Percentiles rank a stretch among this genome's conserved stretches.
Conservation (phyloP, 1,284 basidiomycete genomes). For the Stygiomarasmius scandens region DNA sequence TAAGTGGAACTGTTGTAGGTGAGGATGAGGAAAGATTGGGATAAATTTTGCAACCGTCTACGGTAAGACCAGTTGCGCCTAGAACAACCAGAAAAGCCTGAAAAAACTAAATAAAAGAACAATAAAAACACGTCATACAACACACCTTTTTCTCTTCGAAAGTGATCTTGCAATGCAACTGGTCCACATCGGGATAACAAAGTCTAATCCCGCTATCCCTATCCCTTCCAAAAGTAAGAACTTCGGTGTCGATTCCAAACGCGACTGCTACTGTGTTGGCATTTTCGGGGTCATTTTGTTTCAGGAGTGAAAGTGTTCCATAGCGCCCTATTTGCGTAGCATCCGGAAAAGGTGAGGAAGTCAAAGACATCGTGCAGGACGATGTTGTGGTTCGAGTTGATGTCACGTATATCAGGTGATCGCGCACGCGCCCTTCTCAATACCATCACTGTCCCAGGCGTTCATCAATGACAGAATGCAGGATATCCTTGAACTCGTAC, state of each 20-base stretch:
- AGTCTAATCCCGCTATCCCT: conserved; percentile 63
- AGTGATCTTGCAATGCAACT: conserved; percentile 66
- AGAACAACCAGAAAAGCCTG: conserved; percentile 69
- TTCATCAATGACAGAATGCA: too few relatives aligned
- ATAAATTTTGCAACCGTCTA: conserved; percentile 64
- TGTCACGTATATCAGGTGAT: too few relatives aligned
- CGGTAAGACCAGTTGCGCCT: conserved; percentile 54
- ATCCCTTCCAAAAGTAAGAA: conserved; percentile 68
- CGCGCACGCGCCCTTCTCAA: too few relatives aligned
- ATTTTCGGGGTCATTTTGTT: conserved; percentile 38
- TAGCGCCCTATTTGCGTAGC: too few relatives aligned
- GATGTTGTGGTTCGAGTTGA: too few relatives aligned
- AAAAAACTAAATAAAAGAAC: background rate
- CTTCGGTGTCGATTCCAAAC: conserved; percentile 70
- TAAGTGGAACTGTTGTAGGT: conserved; percentile 64
- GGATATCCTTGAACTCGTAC: too few relatives aligned
- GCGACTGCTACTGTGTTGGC: conserved; percentile 55
- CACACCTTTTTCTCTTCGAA: conserved; percentile 65
- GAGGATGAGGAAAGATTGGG: too few relatives aligned
- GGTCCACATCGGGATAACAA: conserved; percentile 64
- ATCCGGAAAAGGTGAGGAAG: too few relatives aligned
- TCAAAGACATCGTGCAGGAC: too few relatives aligned
- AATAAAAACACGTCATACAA: conserved; percentile 4
- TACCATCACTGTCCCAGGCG: too few relatives aligned
- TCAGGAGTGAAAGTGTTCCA: conserved; percentile 22